Conservation (phyloP, 1,139 yeast genomes). For the Tardiomyces depauwii region DNA sequence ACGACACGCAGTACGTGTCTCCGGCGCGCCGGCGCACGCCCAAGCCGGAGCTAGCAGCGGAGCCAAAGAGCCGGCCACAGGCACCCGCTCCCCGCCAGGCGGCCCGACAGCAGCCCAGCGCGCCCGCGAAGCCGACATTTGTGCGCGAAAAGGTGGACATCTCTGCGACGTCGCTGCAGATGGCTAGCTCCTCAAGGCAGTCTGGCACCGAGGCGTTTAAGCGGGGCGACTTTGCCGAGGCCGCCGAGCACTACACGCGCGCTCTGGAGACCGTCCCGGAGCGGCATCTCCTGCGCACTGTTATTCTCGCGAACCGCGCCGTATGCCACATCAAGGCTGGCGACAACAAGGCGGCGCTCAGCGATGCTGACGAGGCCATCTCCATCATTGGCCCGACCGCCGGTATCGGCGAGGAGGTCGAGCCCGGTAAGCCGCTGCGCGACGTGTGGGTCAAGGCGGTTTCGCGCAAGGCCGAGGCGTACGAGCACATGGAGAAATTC, state of each 20-base stretch:
- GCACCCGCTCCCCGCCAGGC: slow-evolving; percentile 1
- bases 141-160: slow-evolving; percentile 9
- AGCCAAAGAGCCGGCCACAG: slow-evolving; percentile 2
- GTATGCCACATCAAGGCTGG: slow-evolving; percentile 64
- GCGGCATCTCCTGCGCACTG: slow-evolving; percentile 53
- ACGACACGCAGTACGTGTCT: slow-evolving; percentile 16
- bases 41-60: slow-evolving; percentile 4
- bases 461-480: slow-evolving; percentile 67
- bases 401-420: slow-evolving; percentile 29
- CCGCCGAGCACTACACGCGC: slow-evolving; percentile 48
- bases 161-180: slow-evolving; percentile 31
- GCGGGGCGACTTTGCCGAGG: slow-evolving; percentile 71
- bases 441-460: slow-evolving; percentile 67
- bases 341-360: slow-evolving; percentile 51
- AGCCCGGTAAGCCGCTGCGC: slow-evolving; percentile 47
- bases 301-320: slow-evolving; percentile 70
- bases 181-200: slow-evolving; percentile 44
- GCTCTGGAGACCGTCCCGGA: slow-evolving; percentile 55
- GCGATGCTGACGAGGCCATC: slow-evolving; percentile 48
- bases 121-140: slow-evolving; percentile 1
- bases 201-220: slow-evolving; percentile 55
- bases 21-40: slow-evolving; percentile 14
- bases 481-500: slow-evolving; percentile 67
- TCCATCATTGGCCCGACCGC: slow-evolving; percentile 37
- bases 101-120: background rate